Percentiles rank a stretch among this genome's conserved stretches.
Evolutionary conservation across 768 basidiomycete genomes (phyloP).

Genomic region (Gautieria morchelliformis): DNA sequence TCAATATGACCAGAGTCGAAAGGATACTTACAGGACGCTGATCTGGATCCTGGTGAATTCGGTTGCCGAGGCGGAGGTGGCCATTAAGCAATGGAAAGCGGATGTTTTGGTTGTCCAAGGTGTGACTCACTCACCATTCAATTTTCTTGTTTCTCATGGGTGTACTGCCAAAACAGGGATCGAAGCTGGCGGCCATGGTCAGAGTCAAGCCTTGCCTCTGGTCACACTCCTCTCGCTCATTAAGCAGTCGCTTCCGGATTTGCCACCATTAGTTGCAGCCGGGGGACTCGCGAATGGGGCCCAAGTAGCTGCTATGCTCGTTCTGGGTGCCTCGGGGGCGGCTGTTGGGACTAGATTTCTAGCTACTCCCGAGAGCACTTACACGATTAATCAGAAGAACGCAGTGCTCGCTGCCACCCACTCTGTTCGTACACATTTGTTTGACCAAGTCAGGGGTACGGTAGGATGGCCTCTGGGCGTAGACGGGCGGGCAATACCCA

Average conservation of each 20-base stretch:
- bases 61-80: conserved; percentile 47
- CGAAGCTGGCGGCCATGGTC: conserved; percentile 77
- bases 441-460: conserved; percentile 48
- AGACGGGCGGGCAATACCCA: conserved; percentile 52
- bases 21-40: conserved; percentile 29
- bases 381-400: conserved; percentile 42
- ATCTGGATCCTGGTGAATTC: conserved; percentile 62
- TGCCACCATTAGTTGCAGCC: conserved; percentile 53
- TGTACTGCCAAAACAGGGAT: conserved; percentile 36
- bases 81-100: conserved; percentile 55
- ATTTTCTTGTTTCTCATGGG: background rate
- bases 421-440: conserved; percentile 53
- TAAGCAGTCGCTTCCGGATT: conserved; percentile 33
- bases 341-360: conserved; percentile 72
- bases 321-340: conserved; percentile 58
- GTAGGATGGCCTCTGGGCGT: conserved; percentile 51
- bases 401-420: conserved; percentile 35
- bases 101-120: conserved; percentile 79
- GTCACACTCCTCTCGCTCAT: conserved; percentile 50
- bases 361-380: conserved; percentile 53
- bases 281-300: conserved; percentile 61
- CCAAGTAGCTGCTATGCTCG: conserved; percentile 56
- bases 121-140: conserved; percentile 16
- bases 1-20: conserved; percentile 31
- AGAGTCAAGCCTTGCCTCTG: conserved; percentile 44